phyloP scores from a whole-genome alignment of 1,284 basidiomycete genomes.

The Melampsora abietis-canadensis region DNA sequence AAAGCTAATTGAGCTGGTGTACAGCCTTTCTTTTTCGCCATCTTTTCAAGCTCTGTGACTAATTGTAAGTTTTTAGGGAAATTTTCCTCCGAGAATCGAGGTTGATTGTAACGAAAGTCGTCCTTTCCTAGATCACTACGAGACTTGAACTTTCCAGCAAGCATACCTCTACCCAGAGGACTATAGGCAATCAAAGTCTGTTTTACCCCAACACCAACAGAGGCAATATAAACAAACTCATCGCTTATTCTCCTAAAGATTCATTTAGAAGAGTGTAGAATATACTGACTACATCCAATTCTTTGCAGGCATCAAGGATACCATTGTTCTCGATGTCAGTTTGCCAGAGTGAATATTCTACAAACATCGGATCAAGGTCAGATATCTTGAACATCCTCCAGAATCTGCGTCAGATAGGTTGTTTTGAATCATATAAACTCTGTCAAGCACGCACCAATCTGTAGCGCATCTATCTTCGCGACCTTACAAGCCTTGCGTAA shows the following conservation, averaged over 20 bases:
- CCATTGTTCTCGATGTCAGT: slow-evolving; percentile 54
- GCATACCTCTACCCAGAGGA: slow-evolving; percentile 54
- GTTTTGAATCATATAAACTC: too few relatives aligned
- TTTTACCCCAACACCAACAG: neutral
- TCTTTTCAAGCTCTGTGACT: slow-evolving; percentile 49
- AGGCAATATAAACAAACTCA: neutral
- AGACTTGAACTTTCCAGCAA: slow-evolving; percentile 51
- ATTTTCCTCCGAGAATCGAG: slow-evolving; percentile 53
- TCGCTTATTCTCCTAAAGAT: neutral
- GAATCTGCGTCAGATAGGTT: too few relatives aligned
- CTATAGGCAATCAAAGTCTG: slow-evolving; percentile 46
- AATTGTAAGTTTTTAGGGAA: slow-evolving; percentile 56
- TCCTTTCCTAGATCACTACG: slow-evolving; percentile 50
- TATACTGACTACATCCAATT: slow-evolving; percentile 53
- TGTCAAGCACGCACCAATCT: neutral
- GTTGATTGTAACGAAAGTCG: slow-evolving; percentile 51
- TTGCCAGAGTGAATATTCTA: slow-evolving; percentile 8
- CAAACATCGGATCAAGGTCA: too few relatives aligned
- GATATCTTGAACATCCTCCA: too few relatives aligned
- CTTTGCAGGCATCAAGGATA: slow-evolving; percentile 54
- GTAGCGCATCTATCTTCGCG: neutral
- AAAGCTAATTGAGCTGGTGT: slow-evolving; percentile 55
- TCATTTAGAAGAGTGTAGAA: too few relatives aligned
- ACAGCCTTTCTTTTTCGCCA: slow-evolving; percentile 53
- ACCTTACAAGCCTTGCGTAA: neutral